Evolutionary conservation across 768 basidiomycete genomes (phyloP).

Genomic region (Lactifluus volemus): DNA sequence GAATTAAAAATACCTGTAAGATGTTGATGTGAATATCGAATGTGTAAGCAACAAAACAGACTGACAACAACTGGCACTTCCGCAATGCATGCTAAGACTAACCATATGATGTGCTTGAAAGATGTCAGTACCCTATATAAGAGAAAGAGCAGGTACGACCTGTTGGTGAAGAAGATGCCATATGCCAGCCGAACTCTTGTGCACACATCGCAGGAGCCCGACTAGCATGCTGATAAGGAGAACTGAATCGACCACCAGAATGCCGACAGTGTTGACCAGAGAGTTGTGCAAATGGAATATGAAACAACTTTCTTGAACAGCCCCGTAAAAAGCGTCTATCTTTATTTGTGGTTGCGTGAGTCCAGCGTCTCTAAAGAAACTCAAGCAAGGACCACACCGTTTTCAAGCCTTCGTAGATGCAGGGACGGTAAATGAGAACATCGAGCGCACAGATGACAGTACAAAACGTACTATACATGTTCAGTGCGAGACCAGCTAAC

Average conservation of each 20-base stretch:
- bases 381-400: not conserved
- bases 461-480: not conserved
- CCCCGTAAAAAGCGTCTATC: not conserved
- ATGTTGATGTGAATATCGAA: no score
- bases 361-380: not conserved
- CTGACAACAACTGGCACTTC: no score
- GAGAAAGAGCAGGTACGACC: not conserved
- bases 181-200: not conserved
- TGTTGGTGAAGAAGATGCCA: conserved; percentile 3
- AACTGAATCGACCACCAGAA: not conserved
- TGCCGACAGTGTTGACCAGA: not conserved
- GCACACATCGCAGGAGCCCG: not conserved
- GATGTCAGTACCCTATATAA: no score
- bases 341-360: not conserved
- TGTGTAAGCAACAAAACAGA: no score
- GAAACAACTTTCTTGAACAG: not conserved
- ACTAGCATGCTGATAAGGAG: not conserved
- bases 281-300: not conserved
- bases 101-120: no score
- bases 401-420: not conserved
- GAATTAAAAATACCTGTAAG: no score
- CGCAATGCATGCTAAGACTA: no score
- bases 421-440: not conserved
- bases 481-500: not conserved
- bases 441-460: not conserved